A percentile compares a stretch with the other conserved stretches of the same genome.
Evolutionary conservation across 2,329 filamentous ascomycete genomes (phyloP).

Genomic region (Drechslera avenae): DNA sequence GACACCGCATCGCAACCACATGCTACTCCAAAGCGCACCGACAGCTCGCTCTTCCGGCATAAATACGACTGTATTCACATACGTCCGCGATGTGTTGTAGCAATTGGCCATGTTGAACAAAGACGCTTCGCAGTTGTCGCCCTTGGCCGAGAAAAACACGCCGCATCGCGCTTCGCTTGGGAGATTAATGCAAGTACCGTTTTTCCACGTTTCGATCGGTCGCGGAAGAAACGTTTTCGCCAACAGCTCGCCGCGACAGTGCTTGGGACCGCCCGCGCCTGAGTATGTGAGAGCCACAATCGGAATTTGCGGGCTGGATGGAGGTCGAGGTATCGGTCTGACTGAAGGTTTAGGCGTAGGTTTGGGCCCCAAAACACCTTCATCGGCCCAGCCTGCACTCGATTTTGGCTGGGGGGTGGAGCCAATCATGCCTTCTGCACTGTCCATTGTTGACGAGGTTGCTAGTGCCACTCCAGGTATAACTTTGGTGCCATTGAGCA

Average conservation of each 20-base stretch:
- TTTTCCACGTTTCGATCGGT: constrained; percentile 33
- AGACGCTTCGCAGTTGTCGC: constrained; percentile 44
- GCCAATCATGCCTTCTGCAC: constrained; percentile 34
- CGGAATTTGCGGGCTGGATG: constrained; percentile 26
- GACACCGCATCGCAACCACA: constrained; percentile 43
- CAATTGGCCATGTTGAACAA: constrained; percentile 40
- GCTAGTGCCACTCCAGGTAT: constrained; percentile 17
- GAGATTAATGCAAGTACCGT: constrained; percentile 41
- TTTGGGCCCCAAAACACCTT: constrained; percentile 33
- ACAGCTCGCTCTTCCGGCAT: constrained; percentile 44
- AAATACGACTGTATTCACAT: constrained; percentile 44
- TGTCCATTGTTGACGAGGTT: constrained; percentile 21
- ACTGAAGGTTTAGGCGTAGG: constrained; percentile 19
- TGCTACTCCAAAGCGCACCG: constrained; percentile 43
- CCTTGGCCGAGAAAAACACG: constrained; percentile 41
- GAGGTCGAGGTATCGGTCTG: constrained; percentile 14
- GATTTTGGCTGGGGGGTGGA: constrained; percentile 21
- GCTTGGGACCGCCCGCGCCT: constrained; percentile 42
- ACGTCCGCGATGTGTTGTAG: constrained; percentile 34
- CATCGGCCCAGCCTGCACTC: constrained; percentile 22
- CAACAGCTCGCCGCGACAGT: constrained; percentile 41
- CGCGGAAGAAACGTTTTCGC: constrained; percentile 33
- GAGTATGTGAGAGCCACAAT: constrained; percentile 43
- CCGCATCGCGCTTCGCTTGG: constrained; percentile 41
- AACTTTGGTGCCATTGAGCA: constrained; percentile 29